These are phyloP conservation scores for Ceratocystis colombiana DNA, from an alignment of 2,329 filamentous ascomycete genomes.

Conservation along the genomic window DNA sequence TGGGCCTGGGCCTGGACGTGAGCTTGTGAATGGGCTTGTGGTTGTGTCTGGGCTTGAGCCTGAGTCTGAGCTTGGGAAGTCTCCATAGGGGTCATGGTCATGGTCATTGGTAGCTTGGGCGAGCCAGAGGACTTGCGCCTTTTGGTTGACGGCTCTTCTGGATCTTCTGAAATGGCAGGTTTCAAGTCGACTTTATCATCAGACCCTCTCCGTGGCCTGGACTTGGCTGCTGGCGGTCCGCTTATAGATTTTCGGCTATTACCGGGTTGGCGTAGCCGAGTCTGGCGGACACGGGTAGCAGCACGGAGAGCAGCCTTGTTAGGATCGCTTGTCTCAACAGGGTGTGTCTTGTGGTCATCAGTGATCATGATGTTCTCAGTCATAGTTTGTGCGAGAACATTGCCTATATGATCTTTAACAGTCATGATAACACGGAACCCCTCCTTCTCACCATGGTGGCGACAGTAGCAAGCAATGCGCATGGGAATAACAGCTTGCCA, in stretches of 20 bases:
- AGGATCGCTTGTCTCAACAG: constrained; percentile 20
- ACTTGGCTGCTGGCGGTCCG: constrained; percentile 10
- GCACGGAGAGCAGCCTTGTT: constrained; percentile 20
- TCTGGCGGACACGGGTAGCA: constrained; percentile 33
- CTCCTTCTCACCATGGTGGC: constrained; percentile 86
- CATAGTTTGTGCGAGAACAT: constrained; percentile 71
- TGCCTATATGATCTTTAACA: constrained; percentile 68
- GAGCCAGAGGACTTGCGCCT: constrained; percentile 66
- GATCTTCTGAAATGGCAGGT: constrained; percentile 13
- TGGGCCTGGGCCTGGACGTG: constrained; percentile 28
- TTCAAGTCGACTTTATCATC: constrained; percentile 22
- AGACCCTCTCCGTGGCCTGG: constrained; percentile 16
- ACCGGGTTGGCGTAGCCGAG: constrained; percentile 28
- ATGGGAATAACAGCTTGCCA: constrained; percentile 79
- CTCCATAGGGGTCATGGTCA: constrained; percentile 77
- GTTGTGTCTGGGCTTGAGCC: not conserved
- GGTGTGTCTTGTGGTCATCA: constrained; percentile 88
- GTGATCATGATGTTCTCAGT: constrained; percentile 91
- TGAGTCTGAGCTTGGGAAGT: constrained; percentile 37
- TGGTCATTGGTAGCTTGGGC: constrained; percentile 58
- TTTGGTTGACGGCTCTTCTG: constrained; percentile 51
- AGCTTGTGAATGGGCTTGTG: constrained; percentile 28
- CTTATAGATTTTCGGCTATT: constrained; percentile 24
- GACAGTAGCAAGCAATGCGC: constrained; percentile 94
- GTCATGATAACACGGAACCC: constrained; percentile 90